phyloP scores from a whole-genome alignment of 2,329 filamentous ascomycete species.

The Tolypocladium guangdongense region DNA sequence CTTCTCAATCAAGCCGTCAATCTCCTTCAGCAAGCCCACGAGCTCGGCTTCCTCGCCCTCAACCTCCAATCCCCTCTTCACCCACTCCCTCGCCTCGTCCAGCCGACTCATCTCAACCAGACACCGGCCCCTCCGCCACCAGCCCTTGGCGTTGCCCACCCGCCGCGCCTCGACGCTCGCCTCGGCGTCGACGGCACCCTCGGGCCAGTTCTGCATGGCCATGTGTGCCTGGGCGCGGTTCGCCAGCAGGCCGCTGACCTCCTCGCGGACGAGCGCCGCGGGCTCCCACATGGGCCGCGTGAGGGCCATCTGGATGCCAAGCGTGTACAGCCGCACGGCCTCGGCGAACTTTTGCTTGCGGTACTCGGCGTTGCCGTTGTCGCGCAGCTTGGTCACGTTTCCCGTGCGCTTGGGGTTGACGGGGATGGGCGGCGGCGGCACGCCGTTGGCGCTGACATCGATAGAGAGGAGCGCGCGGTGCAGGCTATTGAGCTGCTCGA shows the following conservation, averaged over 20 bases:
- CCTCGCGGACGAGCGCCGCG: constrained; percentile 69
- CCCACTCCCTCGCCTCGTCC: constrained; percentile 72
- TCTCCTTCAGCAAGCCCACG: constrained; percentile 50
- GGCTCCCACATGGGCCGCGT: constrained; percentile 82
- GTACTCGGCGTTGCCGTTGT: constrained; percentile 73
- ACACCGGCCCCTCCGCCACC: constrained; percentile 81
- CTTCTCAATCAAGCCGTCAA: constrained; percentile 37
- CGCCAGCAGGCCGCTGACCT: constrained; percentile 66
- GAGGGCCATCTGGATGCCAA: constrained; percentile 85
- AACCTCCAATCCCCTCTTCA: constrained; percentile 68
- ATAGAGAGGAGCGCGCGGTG: constrained; percentile 59
- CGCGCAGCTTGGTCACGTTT: constrained; percentile 82
- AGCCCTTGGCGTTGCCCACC: constrained; percentile 83
- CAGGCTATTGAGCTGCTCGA: constrained; percentile 65
- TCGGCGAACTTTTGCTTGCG: constrained; percentile 66
- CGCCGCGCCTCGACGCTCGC: constrained; percentile 79
- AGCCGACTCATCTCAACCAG: constrained; percentile 82
- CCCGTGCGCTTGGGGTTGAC: constrained; percentile 88
- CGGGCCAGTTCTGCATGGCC: constrained; percentile 69
- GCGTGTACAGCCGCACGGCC: constrained; percentile 69
- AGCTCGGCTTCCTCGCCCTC: constrained; percentile 62
- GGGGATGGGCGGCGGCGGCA: constrained; percentile 78
- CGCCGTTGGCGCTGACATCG: constrained; percentile 43
- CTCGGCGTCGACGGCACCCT: constrained; percentile 80
- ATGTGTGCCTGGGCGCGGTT: constrained; percentile 90